Base-by-base conservation (phyloP, 305 asterid species). In the Fraxinus velutina region DNA sequence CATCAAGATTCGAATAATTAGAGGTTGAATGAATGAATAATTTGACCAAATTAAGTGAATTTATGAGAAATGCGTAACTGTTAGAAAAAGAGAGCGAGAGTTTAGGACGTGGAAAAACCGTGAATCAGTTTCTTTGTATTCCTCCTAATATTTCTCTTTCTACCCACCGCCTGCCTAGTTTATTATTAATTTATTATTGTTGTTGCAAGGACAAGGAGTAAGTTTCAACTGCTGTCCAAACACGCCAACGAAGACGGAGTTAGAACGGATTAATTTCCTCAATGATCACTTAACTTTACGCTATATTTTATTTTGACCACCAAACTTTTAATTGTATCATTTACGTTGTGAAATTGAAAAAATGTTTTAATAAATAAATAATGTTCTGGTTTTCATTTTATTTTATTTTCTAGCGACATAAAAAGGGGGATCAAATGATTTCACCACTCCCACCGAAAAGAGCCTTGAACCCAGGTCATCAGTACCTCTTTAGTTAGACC, bases 41-140 rank as follows among this genome's bases (percentile, higher is more conserved):
- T 55, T 55, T 6, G 27, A 55, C 66, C 27, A 55, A 55, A 55
- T 81, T 80, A 66, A 12, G 83, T 79, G 47, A 78, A 85, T 79
- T 55, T 78, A 5, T 66, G 86, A 81, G 32, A 81, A 78, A 76
- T 72, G 84, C 80, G 76, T 57, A 86, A 73, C 79, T 47, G 79
- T 75, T 34, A 6, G 70, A 80, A 7, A 32, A 30, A 73, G 79
- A 62, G 52, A 42, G 55, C 15, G 78, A 81, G 73, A 78, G 81
- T 60, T 71, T 76, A 72, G 76, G 85, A 29, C 33, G 76, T 71
- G 24, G 24, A 50, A 79, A 79, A 86, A 73, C 76, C 72, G 77
- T 81, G 89, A 84, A 77, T 87, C 86, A 84, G 87, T 84, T 84
- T 79, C 62, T 79, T 72, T 57, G 39, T 33, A 33, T 44, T 72